A percentile compares a stretch with the other conserved stretches of the same genome.
These are phyloP conservation scores for Colletotrichum melonis DNA, from an alignment of 2,329 filamentous ascomycete genomes.

Conservation along the genomic window DNA sequence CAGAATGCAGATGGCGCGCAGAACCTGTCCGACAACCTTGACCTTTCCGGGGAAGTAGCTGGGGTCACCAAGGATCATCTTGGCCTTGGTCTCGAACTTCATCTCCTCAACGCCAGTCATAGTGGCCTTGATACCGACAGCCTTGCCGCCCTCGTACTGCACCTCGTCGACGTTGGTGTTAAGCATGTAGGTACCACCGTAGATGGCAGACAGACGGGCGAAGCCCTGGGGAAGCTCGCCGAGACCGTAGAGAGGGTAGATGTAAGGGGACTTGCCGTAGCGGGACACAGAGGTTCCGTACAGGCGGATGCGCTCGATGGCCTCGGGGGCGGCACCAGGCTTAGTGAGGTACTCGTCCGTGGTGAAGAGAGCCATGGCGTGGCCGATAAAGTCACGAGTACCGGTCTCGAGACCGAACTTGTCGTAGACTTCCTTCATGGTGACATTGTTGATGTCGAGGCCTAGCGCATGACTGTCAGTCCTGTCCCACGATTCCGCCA, in stretches of 20 bases:
- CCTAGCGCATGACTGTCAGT: conserved; percentile 59
- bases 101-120: conserved; percentile 93
- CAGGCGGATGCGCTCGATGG: conserved; percentile 90
- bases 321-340: conserved; percentile 81
- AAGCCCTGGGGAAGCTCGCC: conserved; percentile 98
- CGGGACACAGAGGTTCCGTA: conserved; percentile 98
- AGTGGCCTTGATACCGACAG: conserved; percentile 95
- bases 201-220: conserved; percentile 96
- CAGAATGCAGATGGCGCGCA: conserved; percentile 97
- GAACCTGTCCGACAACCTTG: conserved; percentile 86
- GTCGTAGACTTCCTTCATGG: conserved; percentile 99
- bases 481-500: background rate
- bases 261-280: conserved; percentile 99
- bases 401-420: conserved; percentile 92
- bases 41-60: conserved; percentile 96
- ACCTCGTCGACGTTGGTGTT: conserved; percentile 95
- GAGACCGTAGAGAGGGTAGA: conserved; percentile 97
- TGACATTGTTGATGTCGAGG: conserved; percentile 80
- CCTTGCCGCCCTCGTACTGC: conserved; percentile 84
- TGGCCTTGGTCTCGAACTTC: conserved; percentile 96
- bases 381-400: conserved; percentile 96
- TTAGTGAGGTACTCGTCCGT: conserved; percentile 85
- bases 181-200: conserved; percentile 99
- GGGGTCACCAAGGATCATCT: conserved; percentile 95
- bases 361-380: conserved; percentile 97